Conservation (phyloP, 176 grass and related monocot genomes). For the Phoenix roebelenii region DNA sequence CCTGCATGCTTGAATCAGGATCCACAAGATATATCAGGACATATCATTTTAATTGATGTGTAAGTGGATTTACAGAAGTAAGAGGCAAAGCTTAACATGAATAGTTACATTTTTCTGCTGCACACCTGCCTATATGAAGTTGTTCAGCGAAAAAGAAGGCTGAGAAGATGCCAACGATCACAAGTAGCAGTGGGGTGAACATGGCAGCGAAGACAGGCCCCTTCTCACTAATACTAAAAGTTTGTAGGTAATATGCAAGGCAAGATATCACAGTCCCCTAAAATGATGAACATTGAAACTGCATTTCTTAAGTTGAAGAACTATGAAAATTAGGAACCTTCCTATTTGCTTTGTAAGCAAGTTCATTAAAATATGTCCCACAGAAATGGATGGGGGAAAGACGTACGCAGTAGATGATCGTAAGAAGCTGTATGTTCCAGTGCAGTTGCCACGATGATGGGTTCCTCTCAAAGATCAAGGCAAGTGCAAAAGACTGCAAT, state of each 20-base stretch:
- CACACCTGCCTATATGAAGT: conserved; percentile 13
- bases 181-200: conserved; percentile 10
- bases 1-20: too few relatives aligned
- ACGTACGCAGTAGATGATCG: conserved; percentile 18
- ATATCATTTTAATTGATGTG: too few relatives aligned
- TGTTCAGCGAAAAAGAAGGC: conserved; percentile 18
- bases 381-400: not conserved
- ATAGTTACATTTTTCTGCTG: not conserved
- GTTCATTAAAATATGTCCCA: too few relatives aligned
- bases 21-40: too few relatives aligned
- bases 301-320: too few relatives aligned
- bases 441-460: conserved; percentile 11
- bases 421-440: conserved; percentile 22
- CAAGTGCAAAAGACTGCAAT: conserved; percentile 15
- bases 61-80: too few relatives aligned
- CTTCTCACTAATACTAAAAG: conserved; percentile 14
- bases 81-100: not conserved
- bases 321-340: too few relatives aligned
- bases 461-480: conserved; percentile 18
- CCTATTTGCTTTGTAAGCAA: too few relatives aligned
- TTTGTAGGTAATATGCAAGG: conserved; percentile 14
- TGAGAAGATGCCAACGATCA: conserved; percentile 12
- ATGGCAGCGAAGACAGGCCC: conserved; percentile 21
- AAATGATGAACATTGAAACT: too few relatives aligned
- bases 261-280: conserved; percentile 19